These are phyloP conservation scores for Lachnellula arida DNA, from an alignment of 2,329 filamentous ascomycete species.

Conservation along the genomic window DNA sequence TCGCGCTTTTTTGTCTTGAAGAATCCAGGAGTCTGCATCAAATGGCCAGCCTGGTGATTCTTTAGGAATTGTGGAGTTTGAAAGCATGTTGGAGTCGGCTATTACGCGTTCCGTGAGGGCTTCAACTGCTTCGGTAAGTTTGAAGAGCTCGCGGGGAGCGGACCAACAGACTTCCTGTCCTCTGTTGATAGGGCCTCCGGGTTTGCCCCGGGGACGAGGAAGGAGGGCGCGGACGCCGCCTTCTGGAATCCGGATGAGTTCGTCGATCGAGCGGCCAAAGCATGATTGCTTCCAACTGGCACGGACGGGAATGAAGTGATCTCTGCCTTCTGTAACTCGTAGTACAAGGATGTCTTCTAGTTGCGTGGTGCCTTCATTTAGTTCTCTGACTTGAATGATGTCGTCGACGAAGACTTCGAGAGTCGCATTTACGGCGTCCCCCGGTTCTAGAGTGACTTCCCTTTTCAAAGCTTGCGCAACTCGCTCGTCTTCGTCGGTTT, in stretches of 20 bases:
- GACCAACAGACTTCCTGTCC: conserved; percentile 64
- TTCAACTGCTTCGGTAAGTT: conserved; percentile 75
- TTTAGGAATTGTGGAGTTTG: conserved; percentile 46
- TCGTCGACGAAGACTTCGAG: conserved; percentile 64
- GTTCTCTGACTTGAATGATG: conserved; percentile 55
- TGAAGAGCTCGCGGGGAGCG: conserved; percentile 83
- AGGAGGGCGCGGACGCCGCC: conserved; percentile 63
- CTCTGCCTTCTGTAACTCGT: conserved; percentile 75
- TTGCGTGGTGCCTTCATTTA: conserved; percentile 63
- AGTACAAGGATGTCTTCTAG: conserved; percentile 88
- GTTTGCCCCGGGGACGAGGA: conserved; percentile 25
- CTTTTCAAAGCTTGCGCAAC: conserved; percentile 16
- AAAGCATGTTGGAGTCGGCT: conserved; percentile 59
- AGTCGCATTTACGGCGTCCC: conserved; percentile 70
- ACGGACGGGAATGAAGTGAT: conserved; percentile 83
- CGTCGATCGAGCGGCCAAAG: conserved; percentile 81
- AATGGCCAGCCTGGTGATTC: conserved; percentile 58
- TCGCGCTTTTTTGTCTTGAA: conserved; percentile 34
- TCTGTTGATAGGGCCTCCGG: conserved; percentile 33
- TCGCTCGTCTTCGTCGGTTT: conserved; percentile 32
- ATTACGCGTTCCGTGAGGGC: conserved; percentile 50
- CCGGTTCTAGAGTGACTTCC: conserved; percentile 69
- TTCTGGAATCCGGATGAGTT: conserved; percentile 81
- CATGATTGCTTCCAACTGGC: conserved; percentile 76
- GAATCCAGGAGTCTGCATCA: conserved; percentile 30